Conservation (phyloP, 805 yeast genomes). For the Novakomyces olei region DNA sequence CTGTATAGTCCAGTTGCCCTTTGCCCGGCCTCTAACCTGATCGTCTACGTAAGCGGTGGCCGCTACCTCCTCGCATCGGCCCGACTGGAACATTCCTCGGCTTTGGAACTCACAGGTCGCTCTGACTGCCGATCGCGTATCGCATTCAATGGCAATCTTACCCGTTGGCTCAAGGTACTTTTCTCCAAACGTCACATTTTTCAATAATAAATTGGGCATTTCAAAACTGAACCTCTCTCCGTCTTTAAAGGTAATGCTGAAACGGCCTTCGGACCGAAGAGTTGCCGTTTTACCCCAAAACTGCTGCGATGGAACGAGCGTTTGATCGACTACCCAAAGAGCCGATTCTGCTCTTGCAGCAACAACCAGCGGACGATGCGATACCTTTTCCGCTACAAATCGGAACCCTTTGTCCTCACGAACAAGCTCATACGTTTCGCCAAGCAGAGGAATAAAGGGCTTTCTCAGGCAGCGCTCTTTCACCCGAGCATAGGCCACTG, state of each 20-base stretch:
- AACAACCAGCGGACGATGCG: slow-evolving; percentile 69
- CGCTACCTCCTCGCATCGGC: slow-evolving; percentile 47
- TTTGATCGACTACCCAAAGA: slow-evolving; percentile 35
- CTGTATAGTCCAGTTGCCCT: slow-evolving; percentile 75
- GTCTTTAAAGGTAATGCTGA: slow-evolving; percentile 27
- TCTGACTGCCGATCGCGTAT: slow-evolving; percentile 38
- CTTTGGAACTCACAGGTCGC: slow-evolving; percentile 56
- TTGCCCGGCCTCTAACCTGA: slow-evolving; percentile 14
- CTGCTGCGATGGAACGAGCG: slow-evolving; percentile 53
- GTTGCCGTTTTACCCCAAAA: slow-evolving; percentile 92
- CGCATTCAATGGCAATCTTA: slow-evolving; percentile 37
- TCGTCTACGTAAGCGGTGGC: slow-evolving; percentile 14
- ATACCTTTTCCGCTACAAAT: slow-evolving; percentile 61
- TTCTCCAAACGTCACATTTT: slow-evolving; percentile 86
- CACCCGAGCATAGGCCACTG: slow-evolving; percentile 44
- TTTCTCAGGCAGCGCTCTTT: slow-evolving; percentile 62
- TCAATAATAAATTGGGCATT: slow-evolving; percentile 61
- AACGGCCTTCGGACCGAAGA: slow-evolving; percentile 48
- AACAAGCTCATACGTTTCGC: slow-evolving; percentile 80
- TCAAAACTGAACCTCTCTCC: slow-evolving; percentile 38
- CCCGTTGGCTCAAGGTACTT: slow-evolving; percentile 75
- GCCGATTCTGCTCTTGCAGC: slow-evolving; percentile 56
- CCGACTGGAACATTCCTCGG: slow-evolving; percentile 71
- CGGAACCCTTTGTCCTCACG: slow-evolving; percentile 64
- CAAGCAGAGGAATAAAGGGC: slow-evolving; percentile 85